Evolutionary conservation across 306 rosid genomes (phyloP).

Genomic region (Comarum palustre): DNA sequence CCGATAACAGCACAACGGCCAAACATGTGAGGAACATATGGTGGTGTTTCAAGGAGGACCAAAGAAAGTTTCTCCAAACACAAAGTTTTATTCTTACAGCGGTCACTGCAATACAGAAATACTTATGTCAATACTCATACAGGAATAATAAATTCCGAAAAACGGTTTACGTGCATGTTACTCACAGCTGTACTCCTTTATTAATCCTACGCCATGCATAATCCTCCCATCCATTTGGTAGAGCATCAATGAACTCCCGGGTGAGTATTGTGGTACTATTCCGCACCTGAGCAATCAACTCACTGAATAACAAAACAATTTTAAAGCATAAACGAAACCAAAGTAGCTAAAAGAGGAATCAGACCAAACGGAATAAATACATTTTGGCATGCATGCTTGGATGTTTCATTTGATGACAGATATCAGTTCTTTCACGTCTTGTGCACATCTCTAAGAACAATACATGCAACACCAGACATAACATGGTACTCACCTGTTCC

Average conservation of each 20-base stretch:
- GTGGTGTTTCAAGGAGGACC: slow-evolving; percentile 86
- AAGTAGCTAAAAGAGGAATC: slow-evolving; percentile 10
- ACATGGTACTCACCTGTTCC: slow-evolving; percentile 69
- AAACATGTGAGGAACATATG: slow-evolving; percentile 78
- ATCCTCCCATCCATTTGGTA: slow-evolving; percentile 98
- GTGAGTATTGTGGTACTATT: slow-evolving; percentile 94
- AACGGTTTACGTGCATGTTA: slow-evolving; percentile 24
- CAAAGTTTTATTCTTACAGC: slow-evolving; percentile 67
- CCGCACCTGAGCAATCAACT: slow-evolving; percentile 80
- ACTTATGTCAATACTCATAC: slow-evolving; percentile 9
- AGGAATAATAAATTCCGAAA: not conserved
- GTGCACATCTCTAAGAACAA: not conserved
- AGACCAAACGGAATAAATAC: not conserved
- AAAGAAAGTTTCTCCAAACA: slow-evolving; percentile 87
- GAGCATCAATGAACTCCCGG: slow-evolving; percentile 81
- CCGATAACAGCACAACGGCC: slow-evolving; percentile 97
- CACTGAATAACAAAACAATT: slow-evolving; percentile 43
- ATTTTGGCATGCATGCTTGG: not conserved
- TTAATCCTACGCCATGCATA: slow-evolving; percentile 99
- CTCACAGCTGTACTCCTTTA: slow-evolving; percentile 83
- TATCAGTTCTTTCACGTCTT: slow-evolving; percentile 17
- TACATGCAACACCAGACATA: slow-evolving; percentile 4
- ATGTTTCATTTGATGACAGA: not conserved
- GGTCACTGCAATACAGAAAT: slow-evolving; percentile 57
- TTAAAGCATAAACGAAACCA: slow-evolving; percentile 35